A percentile compares a stretch with the other conserved stretches of the same genome.
Evolutionary conservation across 805 yeast species (phyloP).

Genomic region (Allodekkera sacchari): DNA sequence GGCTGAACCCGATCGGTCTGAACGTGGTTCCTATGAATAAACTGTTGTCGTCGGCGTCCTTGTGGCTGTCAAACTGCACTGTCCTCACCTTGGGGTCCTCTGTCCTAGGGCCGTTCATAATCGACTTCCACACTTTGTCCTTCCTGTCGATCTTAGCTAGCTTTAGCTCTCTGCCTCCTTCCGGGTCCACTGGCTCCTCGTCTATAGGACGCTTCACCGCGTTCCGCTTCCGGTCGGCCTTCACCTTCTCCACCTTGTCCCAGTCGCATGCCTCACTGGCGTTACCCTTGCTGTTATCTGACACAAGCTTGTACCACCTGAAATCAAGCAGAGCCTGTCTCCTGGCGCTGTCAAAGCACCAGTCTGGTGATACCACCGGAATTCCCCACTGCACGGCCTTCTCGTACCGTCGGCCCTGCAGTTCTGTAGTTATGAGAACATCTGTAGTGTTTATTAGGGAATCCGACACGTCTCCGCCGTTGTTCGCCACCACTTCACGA

Average conservation of each 20-base stretch:
- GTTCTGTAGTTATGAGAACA: conserved; percentile 41
- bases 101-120: conserved; percentile 13
- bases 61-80: neutral
- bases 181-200: conserved; percentile 1
- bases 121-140: conserved; percentile 17
- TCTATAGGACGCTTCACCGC: neutral
- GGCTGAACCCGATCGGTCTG: conserved; percentile 12
- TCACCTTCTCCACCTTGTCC: conserved; percentile 6
- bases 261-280: conserved; percentile 26
- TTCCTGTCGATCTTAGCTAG: conserved; percentile 16
- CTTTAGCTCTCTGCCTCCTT: conserved; percentile 16
- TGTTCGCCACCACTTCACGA: conserved; percentile 22
- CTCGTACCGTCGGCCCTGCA: conserved; percentile 43
- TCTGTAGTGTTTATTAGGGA: conserved; percentile 37
- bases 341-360: conserved; percentile 38
- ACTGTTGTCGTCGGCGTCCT: neutral
- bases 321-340: conserved; percentile 35
- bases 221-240: neutral
- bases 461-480: conserved; percentile 45
- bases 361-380: conserved; percentile 47
- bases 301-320: conserved; percentile 29
- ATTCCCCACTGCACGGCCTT: conserved; percentile 47
- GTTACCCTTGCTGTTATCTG: conserved; percentile 14
- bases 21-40: conserved; percentile 15
- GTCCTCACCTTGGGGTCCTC: conserved; percentile 1